phyloP scores from a whole-genome alignment of 768 basidiomycete species.

The Calocybe indica region DNA sequence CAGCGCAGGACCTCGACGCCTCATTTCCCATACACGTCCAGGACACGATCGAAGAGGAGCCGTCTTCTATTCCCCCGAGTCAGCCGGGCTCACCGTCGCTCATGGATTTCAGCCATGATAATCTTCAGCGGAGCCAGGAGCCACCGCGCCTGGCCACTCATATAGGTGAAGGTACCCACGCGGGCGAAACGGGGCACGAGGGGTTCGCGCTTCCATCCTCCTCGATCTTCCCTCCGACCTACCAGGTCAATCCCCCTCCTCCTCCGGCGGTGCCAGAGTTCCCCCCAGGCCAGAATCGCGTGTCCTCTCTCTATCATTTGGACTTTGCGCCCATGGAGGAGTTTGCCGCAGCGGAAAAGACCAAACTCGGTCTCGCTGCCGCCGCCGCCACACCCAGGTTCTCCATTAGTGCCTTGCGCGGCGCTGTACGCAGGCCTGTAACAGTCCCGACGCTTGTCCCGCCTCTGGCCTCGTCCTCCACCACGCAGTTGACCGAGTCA shows the following conservation, averaged over 20 bases:
- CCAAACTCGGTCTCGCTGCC: constrained; percentile 44
- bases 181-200: too few relatives aligned
- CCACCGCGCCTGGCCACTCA: too few relatives aligned
- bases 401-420: constrained; percentile 19
- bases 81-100: too few relatives aligned
- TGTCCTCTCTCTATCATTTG: constrained; percentile 45
- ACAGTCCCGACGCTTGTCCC: not conserved
- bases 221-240: constrained; percentile 37
- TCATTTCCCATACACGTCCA: too few relatives aligned
- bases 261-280: too few relatives aligned
- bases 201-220: too few relatives aligned
- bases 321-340: constrained; percentile 75
- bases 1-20: constrained; percentile 6
- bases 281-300: too few relatives aligned
- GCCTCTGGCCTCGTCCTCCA: not conserved
- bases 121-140: too few relatives aligned
- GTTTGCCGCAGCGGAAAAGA: constrained; percentile 68
- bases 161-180: too few relatives aligned
- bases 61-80: too few relatives aligned
- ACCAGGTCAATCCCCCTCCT: constrained; percentile 43
- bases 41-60: too few relatives aligned
- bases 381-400: constrained; percentile 39
- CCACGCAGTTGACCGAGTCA: not conserved
- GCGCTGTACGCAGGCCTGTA: not conserved
- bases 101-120: too few relatives aligned